phyloP scores from a whole-genome alignment of 2,329 filamentous ascomycete genomes.

The Aureobasidium pullulans region DNA sequence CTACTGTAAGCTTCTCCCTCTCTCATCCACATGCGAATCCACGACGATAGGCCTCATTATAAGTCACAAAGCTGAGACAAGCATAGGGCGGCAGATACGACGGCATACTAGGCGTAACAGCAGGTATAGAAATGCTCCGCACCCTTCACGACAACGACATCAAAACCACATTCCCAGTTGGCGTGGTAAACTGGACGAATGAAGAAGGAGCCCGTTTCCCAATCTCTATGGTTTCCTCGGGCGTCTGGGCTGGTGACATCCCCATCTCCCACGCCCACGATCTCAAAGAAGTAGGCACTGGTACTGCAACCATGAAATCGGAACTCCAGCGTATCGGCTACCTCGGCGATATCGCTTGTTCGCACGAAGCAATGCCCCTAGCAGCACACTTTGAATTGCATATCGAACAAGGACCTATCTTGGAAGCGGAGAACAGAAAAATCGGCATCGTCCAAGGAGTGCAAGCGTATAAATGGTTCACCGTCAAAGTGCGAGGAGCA shows the following conservation, averaged over 20 bases:
- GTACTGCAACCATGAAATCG: conserved; percentile 55
- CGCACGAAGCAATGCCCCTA: conserved; percentile 55
- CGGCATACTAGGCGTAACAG: conserved; percentile 66
- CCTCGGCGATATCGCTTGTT: conserved; percentile 51
- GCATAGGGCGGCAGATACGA: conserved; percentile 59
- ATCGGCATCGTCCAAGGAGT: conserved; percentile 66
- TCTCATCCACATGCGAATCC: too few species aligned
- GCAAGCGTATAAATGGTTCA: conserved; percentile 66
- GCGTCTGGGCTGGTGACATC: conserved; percentile 68
- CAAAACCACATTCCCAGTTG: conserved; percentile 63
- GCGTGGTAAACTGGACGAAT: conserved; percentile 74
- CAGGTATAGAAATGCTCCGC: conserved; percentile 65
- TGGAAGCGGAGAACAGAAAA: conserved; percentile 56
- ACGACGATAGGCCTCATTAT: too few species aligned
- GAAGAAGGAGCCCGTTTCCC: conserved; percentile 79
- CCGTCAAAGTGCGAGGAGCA: conserved; percentile 56
- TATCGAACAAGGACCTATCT: conserved; percentile 74
- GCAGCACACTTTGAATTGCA: conserved; percentile 77
- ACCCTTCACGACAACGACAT: conserved; percentile 60
- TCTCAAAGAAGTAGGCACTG: conserved; percentile 55
- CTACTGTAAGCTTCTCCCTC: conserved; percentile 35
- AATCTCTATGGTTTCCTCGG: conserved; percentile 64
- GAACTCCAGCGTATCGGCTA: conserved; percentile 69
- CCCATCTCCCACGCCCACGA: conserved; percentile 54
- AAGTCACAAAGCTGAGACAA: neutral